These are phyloP conservation scores for Wickerhamomyces rabaulensis DNA, from an alignment of 805 yeast genomes.

Conservation along the genomic window DNA sequence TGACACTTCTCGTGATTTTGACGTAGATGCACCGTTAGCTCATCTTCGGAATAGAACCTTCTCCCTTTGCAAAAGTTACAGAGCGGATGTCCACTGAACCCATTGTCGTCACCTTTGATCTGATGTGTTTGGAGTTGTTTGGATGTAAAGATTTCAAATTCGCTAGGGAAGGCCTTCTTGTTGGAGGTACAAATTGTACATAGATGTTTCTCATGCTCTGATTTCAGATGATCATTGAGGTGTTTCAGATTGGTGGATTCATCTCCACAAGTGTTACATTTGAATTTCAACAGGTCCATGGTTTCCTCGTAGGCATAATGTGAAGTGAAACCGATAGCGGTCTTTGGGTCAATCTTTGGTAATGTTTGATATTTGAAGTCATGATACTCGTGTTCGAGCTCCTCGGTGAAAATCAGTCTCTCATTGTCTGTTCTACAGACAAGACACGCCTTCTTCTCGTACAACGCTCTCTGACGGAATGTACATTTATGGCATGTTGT, in stretches of 20 bases:
- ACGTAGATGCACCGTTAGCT: constrained; percentile 74
- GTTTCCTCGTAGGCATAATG: constrained; percentile 43
- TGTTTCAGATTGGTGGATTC: constrained; percentile 47
- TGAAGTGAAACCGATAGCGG: constrained; percentile 57
- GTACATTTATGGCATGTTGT: constrained; percentile 78
- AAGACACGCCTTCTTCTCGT: constrained; percentile 67
- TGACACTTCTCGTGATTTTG: constrained; percentile 85
- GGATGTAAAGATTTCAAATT: constrained; percentile 55
- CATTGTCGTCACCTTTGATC: constrained; percentile 64
- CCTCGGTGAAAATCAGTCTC: constrained; percentile 52
- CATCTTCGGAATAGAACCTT: constrained; percentile 86
- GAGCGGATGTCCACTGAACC: constrained; percentile 84
- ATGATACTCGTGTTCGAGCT: constrained; percentile 30
- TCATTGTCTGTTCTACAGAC: constrained; percentile 76
- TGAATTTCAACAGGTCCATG: constrained; percentile 43
- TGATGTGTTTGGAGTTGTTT: constrained; percentile 68
- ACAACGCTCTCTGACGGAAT: constrained; percentile 76
- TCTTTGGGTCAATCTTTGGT: constrained; percentile 35
- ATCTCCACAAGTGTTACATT: constrained; percentile 41
- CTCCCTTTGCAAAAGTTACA: constrained; percentile 75
- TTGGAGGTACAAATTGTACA: constrained; percentile 77
- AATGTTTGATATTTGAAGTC: constrained; percentile 31
- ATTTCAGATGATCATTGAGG: constrained; percentile 59
- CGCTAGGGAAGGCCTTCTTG: constrained; percentile 73
- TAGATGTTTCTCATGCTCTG: constrained; percentile 54